Evolutionary conservation across 352 stramenopile species (phyloP), one percentile per base, ranked within the genome.

Genomic region (Phytophthora quininea): DNA sequence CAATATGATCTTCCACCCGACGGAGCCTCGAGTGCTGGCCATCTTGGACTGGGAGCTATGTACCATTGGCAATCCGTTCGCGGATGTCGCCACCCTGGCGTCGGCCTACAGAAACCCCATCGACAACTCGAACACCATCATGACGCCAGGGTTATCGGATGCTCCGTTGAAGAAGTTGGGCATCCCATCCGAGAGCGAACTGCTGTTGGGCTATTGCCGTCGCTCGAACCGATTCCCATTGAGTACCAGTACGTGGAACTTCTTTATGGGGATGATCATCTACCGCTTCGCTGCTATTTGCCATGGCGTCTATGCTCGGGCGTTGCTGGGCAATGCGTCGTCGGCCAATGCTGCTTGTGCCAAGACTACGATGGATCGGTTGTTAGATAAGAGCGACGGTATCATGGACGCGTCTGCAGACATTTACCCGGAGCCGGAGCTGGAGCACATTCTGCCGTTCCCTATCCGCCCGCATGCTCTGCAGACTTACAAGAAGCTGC

Each of bases 31-130:
- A 7, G 86, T 97, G 24, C 27, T 96, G 8, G 90, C 87, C 7
- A 87, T 97, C 45, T 66, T 97, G 4, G 90, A 97, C 76, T 97
- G 90, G 90, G 90, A 97, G 60, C 67, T 97, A 24, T 92, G 82
- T 62, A 97, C 90, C 30, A 83, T 97, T 46, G 90, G 90, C 54
- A 91, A 97, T 59, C 87, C 87, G 24, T 87, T 96, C 55, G 71
- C 83, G 1, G 90, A 96, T 67, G 69, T 97, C 3, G 87, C 88
- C 24, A 94, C 89, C 10, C 59, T 92, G 15, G 71, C 71, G n/a
- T 84, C 74, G 4, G 55, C 71, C 3, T 94, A 89, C 73, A 75
- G 77, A 57, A 54, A 88, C 31, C 83, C 84, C 0, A 46, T 50
- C 3, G 59, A 73, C 54, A 77, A 75, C 40, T 62, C 66, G 29